phyloP scores from a whole-genome alignment of 108 stramenopile species.

The Skeletonema costatum region DNA sequence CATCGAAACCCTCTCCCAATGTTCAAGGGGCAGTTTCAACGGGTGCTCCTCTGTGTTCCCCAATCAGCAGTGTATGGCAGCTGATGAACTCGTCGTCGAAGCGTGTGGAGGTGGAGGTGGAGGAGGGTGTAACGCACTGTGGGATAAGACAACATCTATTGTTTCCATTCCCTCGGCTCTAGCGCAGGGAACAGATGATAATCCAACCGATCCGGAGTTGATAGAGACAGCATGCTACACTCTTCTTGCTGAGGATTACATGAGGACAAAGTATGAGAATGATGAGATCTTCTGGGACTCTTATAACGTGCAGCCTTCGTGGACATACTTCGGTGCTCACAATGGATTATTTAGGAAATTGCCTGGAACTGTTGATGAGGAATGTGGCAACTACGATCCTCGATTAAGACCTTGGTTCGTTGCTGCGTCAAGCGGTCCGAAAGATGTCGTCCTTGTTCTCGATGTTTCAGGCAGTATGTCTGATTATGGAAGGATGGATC shows the following conservation, averaged over 20 bases:
- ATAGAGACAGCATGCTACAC: slow-evolving; percentile 27
- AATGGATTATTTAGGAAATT: slow-evolving; percentile 47
- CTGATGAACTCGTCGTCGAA: background rate
- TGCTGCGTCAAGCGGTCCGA: too few relatives aligned
- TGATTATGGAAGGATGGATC: slow-evolving; percentile 15
- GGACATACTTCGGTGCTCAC: slow-evolving; percentile 23
- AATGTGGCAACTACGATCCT: slow-evolving; percentile 18
- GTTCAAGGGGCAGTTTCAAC: background rate
- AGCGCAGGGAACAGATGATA: background rate
- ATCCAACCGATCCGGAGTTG: background rate
- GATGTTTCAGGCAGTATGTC: slow-evolving; percentile 62
- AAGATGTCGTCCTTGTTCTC: slow-evolving; percentile 64
- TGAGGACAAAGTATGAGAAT: slow-evolving; percentile 12
- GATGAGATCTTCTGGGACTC: slow-evolving; percentile 8
- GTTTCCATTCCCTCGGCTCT: slow-evolving; percentile 4
- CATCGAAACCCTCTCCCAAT: background rate
- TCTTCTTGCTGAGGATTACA: slow-evolving; percentile 9
- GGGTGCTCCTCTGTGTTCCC: slow-evolving; percentile 3
- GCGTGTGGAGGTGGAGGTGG: slow-evolving; percentile 1
- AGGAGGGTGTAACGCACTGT: background rate
- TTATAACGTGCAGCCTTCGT: background rate
- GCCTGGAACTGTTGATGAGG: slow-evolving; percentile 26
- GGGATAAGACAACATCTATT: slow-evolving; percentile 8
- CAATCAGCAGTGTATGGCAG: slow-evolving; percentile 15
- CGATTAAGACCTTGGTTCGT: too few relatives aligned